phyloP scores from a whole-genome alignment of 495 filamentous ascomycete genomes.

The Aspergillus homomorphus region DNA sequence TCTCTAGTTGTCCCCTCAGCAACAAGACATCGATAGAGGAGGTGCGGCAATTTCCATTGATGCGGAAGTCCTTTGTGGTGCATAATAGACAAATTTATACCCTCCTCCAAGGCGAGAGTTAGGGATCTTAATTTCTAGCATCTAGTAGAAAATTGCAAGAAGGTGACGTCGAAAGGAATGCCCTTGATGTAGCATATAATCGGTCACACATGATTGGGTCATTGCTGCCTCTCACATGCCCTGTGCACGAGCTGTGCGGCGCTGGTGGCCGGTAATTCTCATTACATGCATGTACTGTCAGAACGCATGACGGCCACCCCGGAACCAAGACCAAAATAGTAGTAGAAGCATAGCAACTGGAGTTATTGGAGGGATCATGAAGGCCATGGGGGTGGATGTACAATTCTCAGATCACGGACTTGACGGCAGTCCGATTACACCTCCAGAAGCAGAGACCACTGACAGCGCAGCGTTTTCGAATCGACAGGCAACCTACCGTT shows the following conservation, averaged over 20 bases:
- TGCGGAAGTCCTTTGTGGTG: not conserved
- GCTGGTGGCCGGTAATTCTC: not conserved
- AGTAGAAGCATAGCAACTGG: not conserved
- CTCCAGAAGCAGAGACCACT: conserved; percentile 13
- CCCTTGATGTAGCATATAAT: conserved; percentile 23
- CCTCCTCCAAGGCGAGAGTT: not conserved
- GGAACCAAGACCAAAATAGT: not conserved
- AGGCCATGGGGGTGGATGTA: not conserved
- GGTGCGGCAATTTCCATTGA: not conserved
- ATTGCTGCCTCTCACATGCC: conserved; percentile 19
- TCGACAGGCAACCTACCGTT: conserved; percentile 1
- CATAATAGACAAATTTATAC: not conserved
- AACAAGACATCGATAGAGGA: not conserved
- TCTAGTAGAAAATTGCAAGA: not conserved
- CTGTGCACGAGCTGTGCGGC: conserved; percentile 4
- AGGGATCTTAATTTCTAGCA: not conserved
- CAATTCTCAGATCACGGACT: not conserved
- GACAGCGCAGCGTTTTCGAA: conserved; percentile 17
- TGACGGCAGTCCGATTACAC: not conserved
- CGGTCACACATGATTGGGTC: conserved; percentile 12
- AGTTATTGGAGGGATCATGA: not conserved
- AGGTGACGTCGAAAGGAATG: conserved; percentile 3
- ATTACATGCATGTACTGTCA: not conserved
- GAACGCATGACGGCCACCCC: not conserved
- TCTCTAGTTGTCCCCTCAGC: not conserved